A percentile compares a stretch with the other conserved stretches of the same genome.
These are phyloP conservation scores for Dendrobium huoshanense DNA, from an alignment of 106 monocot genomes.

Conservation along the genomic window DNA sequence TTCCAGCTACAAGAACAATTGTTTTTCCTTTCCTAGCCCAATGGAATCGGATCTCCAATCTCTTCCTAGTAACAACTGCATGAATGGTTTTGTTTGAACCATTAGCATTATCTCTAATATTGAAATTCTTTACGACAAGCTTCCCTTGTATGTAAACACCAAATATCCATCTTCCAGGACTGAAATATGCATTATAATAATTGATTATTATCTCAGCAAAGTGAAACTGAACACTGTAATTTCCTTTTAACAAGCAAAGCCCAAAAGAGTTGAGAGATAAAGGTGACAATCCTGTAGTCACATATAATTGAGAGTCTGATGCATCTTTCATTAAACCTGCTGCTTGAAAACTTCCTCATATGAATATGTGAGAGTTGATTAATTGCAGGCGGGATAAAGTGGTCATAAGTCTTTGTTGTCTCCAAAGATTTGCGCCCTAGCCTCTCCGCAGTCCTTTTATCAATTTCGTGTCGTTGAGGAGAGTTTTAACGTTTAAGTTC, in stretches of 20 bases:
- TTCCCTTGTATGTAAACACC: constrained; percentile 73
- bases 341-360: constrained; percentile 23
- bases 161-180: constrained; percentile 58
- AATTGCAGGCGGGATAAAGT: constrained; percentile 16
- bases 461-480: too few species aligned
- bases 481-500: too few species aligned
- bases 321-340: constrained; percentile 10
- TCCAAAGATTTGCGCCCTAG: too few species aligned
- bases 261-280: constrained; percentile 25
- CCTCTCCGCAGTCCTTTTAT: too few species aligned
- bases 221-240: constrained; percentile 30
- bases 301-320: constrained; percentile 11
- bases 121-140: constrained; percentile 61
- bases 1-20: constrained; percentile 59
- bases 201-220: constrained; percentile 55
- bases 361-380: constrained; percentile 15
- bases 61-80: constrained; percentile 33
- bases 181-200: constrained; percentile 40
- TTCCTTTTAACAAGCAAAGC: constrained; percentile 22
- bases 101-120: constrained; percentile 52
- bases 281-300: constrained; percentile 24
- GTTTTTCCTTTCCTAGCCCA: constrained; percentile 80
- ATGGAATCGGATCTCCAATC: constrained; percentile 52
- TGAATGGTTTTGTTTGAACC: constrained; percentile 42
- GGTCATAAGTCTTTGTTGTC: constrained; percentile 17